A percentile compares a stretch with the other conserved stretches of the same genome.
These are phyloP conservation scores for Podaxis sp. DNA, from an alignment of 768 basidiomycete species.

Conservation along the genomic window DNA sequence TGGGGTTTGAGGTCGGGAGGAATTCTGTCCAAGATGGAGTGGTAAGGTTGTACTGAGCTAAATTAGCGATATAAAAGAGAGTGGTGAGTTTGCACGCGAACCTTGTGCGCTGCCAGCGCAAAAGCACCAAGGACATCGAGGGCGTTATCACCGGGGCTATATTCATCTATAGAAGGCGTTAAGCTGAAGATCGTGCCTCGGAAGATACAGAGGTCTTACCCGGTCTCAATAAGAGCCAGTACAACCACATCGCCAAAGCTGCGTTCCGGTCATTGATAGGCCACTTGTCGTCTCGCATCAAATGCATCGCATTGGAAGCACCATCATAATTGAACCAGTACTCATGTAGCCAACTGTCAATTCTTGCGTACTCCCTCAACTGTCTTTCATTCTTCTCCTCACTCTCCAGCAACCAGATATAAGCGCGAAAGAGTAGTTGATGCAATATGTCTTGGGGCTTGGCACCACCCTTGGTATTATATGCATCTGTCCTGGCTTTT, in stretches of 20 bases:
- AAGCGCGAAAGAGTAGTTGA: constrained; percentile 65
- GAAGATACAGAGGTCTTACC: constrained; percentile 38
- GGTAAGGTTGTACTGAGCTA: constrained; percentile 59
- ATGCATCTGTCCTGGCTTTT: constrained; percentile 41
- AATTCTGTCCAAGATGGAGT: constrained; percentile 60
- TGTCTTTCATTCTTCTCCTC: constrained; percentile 72
- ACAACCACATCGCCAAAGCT: constrained; percentile 74
- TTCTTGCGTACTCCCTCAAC: constrained; percentile 64
- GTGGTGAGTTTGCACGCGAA: constrained; percentile 20
- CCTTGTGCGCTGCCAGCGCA: constrained; percentile 68
- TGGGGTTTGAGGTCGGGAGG: constrained; percentile 18
- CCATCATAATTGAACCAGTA: constrained; percentile 68
- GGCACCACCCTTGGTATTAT: neutral
- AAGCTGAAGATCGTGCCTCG: neutral
- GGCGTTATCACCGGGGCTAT: constrained; percentile 37
- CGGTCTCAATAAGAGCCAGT: constrained; percentile 69
- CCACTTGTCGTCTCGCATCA: constrained; percentile 52
- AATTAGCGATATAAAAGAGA: constrained; percentile 14
- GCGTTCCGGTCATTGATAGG: constrained; percentile 51
- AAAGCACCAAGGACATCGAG: constrained; percentile 55
- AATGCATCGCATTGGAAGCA: constrained; percentile 47
- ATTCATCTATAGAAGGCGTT: constrained; percentile 41
- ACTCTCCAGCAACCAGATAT: constrained; percentile 81
- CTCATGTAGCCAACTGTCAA: constrained; percentile 62
- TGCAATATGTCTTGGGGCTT: constrained; percentile 24